These are phyloP conservation scores for Hirschioporus abietinus DNA, from an alignment of 768 basidiomycete species.

Conservation along the genomic window DNA sequence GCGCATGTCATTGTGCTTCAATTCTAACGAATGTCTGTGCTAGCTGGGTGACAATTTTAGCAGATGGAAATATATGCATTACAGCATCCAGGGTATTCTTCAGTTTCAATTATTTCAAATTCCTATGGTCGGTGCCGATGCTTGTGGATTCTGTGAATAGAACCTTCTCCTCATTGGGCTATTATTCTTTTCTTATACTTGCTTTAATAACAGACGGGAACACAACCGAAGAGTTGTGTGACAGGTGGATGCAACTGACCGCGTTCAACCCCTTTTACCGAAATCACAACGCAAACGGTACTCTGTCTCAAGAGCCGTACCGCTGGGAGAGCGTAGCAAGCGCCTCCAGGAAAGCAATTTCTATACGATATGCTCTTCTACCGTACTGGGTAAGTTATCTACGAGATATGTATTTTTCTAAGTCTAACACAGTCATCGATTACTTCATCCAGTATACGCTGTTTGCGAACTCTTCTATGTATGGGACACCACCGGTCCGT, in stretches of 20 bases:
- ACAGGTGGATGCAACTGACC: slow-evolving; percentile 85
- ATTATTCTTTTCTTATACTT: background rate
- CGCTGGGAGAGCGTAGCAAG: slow-evolving; percentile 77
- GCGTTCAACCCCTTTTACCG: slow-evolving; percentile 81
- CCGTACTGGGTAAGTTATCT: slow-evolving; percentile 66
- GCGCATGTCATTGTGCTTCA: background rate
- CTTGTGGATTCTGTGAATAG: slow-evolving; percentile 55
- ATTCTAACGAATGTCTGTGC: slow-evolving; percentile 3
- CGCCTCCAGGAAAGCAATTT: slow-evolving; percentile 68
- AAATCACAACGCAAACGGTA: slow-evolving; percentile 66
- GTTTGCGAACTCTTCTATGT: slow-evolving; percentile 60
- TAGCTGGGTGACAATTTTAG: slow-evolving; percentile 76
- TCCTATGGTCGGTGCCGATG: slow-evolving; percentile 83
- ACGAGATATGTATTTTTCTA: slow-evolving; percentile 4
- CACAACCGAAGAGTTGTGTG: slow-evolving; percentile 76
- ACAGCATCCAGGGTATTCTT: slow-evolving; percentile 70
- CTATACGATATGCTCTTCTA: slow-evolving; percentile 63
- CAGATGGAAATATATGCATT: slow-evolving; percentile 66
- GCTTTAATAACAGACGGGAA: slow-evolving; percentile 38
- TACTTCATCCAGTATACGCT: slow-evolving; percentile 51
- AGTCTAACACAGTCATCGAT: slow-evolving; percentile 1
- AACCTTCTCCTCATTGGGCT: slow-evolving; percentile 12
- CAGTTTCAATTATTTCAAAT: slow-evolving; percentile 84
- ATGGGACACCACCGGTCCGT: slow-evolving; percentile 65
- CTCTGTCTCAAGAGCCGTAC: slow-evolving; percentile 73